Evolutionary conservation across 2,329 filamentous ascomycete genomes (phyloP).

Genomic region (Cordyceps farinosa): DNA sequence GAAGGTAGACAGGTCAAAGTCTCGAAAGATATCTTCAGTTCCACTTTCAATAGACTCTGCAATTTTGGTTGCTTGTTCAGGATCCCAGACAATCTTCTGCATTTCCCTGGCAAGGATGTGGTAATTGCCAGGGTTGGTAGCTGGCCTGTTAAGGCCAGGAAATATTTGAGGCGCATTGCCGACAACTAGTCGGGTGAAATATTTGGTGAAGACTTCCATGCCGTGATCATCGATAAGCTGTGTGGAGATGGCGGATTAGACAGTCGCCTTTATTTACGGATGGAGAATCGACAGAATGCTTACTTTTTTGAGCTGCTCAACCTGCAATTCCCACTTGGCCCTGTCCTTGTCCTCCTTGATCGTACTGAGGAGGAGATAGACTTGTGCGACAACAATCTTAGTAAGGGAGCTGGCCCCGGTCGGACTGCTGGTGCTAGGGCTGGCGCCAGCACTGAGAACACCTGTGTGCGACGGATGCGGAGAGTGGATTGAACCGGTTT

Average conservation of each 20-base stretch:
- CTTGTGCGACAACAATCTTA: constrained; percentile 92
- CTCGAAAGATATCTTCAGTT: constrained; percentile 89
- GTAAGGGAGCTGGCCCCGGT: constrained; percentile 66
- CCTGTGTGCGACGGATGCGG: constrained; percentile 55
- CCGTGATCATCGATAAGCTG: constrained; percentile 95
- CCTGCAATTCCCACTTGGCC: constrained; percentile 88
- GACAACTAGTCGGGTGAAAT: constrained; percentile 87
- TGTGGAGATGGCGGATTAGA: neutral
- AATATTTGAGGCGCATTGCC: constrained; percentile 92
- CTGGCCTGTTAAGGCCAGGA: constrained; percentile 68
- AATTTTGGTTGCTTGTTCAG: constrained; percentile 82
- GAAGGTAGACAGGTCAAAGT: constrained; percentile 94
- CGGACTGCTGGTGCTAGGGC: constrained; percentile 59
- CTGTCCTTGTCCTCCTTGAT: constrained; percentile 91
- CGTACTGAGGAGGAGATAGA: constrained; percentile 89
- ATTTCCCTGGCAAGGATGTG: constrained; percentile 79
- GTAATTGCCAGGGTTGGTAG: constrained; percentile 77
- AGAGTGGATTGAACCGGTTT: constrained; percentile 54
- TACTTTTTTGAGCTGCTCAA: constrained; percentile 89
- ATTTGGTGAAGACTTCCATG: constrained; percentile 98
- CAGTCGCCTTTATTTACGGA: constrained; percentile 16
- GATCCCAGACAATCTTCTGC: constrained; percentile 76
- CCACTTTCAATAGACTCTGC: constrained; percentile 88
- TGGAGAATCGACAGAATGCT: constrained; percentile 26
- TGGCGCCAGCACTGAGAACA: constrained; percentile 57